Base-by-base conservation (phyloP, 2,329 filamentous ascomycete genomes). In the Colletotrichum incanum region DNA sequence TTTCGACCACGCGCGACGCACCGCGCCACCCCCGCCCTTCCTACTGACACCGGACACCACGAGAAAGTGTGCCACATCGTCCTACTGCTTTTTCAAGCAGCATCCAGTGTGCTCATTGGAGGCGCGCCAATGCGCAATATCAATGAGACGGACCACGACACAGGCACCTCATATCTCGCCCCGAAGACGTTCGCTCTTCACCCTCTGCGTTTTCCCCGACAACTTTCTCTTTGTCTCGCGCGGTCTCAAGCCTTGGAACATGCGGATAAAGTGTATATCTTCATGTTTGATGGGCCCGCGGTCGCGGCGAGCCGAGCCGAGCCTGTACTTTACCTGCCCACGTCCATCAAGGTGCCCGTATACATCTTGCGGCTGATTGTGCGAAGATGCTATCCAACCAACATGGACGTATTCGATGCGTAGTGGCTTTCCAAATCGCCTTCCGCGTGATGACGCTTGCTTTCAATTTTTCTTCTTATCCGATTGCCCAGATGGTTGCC, bases 1-100 rank as follows among this genome's bases (percentile, higher is more conserved):
- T 23, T 20, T 47, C 45, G 20, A 47, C 45, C 20, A 20, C 45
- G 45, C 45, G 45, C 45, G 7, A 47, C 45, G 45, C 20, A 47
- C 45, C 47, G 14, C 47, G 2, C 47, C 14, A 12, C 5, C 39
- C 39, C 11, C 47, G n/a, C 47, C n/a, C n/a, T 5, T 26, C n/a
- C 47, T 23, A 49, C 47, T 49, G n/a, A 49, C 47, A 49, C 47
- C 47, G n/a, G 47, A 49, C 47, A 49, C 47, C 47, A 49, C 47
- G n/a, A 49, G 47, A 26, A 49, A n/a, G 47, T 49, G n/a, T 49
- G 47, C 23, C 11, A 49, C 11, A 49, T 49, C n/a, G 47, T 45
- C 41, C 41, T 45, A 45, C 41, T 45, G 41, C 41, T 45, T 20
- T 45, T 45, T 45, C 18, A 45, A 45, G 41, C 41, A 45, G 41